Base-by-base conservation (phyloP, 352 stramenopile genomes). In the Globisporangium alternatum region DNA sequence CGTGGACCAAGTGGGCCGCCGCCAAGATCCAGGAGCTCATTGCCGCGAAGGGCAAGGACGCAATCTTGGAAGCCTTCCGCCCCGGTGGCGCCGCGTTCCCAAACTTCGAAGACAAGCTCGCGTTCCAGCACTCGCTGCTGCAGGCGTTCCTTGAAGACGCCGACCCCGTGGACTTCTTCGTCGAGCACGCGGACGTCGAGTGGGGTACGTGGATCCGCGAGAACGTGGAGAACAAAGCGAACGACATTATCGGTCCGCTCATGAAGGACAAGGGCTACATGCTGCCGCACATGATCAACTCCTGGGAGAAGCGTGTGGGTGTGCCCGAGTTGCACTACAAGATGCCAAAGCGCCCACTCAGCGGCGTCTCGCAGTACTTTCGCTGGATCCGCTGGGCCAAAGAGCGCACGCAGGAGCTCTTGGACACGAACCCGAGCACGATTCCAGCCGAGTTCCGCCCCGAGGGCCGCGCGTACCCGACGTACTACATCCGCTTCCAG, bases 321-420 rank as follows among this genome's bases (percentile, higher is more conserved):
- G 56, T 83, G 12, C 60, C 56, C 9, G 58, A 78, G 52, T 62
- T 90, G 52, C 69, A 78, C 48, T 88, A 86, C 68, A 71, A 59
- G 21, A 84, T 89, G 41, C 78, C 83, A 1, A 87, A 82, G 64
- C 68, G 61, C 9, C 62, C 67, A 0, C 62, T 87, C 13, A 89
- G 68, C 61, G 77, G 69, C 30, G 69, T 90, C 28, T 77, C 76
- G 31, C 78, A 90, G 43, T 90, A 88, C 66, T 90, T 89, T 49
- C 72, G 75, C 7, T 92, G 81, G 80, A 72, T 92, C 31, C 80
- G 81, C 21, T 92, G 80, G 78, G 58, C 62, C 17, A 92, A 92
- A 58, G 81, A 90, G 65, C 77, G 77, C 22, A 64, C 86, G 13
- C 77, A 89, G 44, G 65, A 79, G 47, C 47, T 90, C 3, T 62